These are phyloP conservation scores for Psidium guajava DNA, from an alignment of 345 rosid species.

Conservation along the genomic window DNA sequence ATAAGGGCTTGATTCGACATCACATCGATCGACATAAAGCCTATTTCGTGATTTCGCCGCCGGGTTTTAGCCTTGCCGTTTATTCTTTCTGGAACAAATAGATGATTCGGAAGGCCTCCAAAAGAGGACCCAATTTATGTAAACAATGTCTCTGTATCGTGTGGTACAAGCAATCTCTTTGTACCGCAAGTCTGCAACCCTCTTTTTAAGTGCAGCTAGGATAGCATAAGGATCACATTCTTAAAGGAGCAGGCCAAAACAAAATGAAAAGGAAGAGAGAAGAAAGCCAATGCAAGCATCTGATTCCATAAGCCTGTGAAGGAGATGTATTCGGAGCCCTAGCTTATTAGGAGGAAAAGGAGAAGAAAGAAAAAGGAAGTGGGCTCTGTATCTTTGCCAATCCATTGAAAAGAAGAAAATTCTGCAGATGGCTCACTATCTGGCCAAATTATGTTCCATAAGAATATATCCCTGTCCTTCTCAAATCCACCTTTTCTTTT, in stretches of 20 bases:
- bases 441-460: neutral
- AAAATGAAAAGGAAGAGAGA: neutral
- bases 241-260: neutral
- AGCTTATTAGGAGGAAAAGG: neutral
- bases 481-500: neutral
- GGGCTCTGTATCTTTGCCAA: neutral
- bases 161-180: neutral
- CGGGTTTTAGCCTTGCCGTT: rapidly evolving
- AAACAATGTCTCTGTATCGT: neutral
- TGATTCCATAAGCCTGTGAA: neutral
- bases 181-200: neutral
- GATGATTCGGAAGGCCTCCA: neutral
- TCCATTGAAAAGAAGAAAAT: neutral
- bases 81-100: neutral
- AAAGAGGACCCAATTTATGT: neutral
- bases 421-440: neutral
- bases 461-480: neutral
- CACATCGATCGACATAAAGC: neutral
- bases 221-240: neutral
- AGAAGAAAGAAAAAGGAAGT: neutral
- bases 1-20: neutral
- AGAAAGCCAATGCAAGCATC: neutral
- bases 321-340: neutral
- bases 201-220: neutral
- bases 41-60: neutral